A percentile compares a stretch with the other conserved stretches of the same genome.
phyloP scores from a whole-genome alignment of 2,329 filamentous ascomycete genomes.

The Penicillium sp. region DNA sequence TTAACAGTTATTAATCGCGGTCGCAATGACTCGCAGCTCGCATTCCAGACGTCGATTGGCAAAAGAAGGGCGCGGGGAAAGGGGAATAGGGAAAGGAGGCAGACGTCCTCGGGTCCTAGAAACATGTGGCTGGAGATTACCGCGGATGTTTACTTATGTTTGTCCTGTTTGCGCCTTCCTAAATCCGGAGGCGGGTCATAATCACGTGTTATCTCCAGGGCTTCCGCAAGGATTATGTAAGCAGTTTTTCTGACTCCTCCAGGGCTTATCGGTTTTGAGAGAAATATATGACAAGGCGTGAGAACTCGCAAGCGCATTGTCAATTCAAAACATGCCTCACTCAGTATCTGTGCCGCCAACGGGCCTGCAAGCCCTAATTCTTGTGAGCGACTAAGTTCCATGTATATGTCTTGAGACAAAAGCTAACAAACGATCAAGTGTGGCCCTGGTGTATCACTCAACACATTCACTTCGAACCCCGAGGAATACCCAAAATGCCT shows the following conservation, averaged over 20 bases:
- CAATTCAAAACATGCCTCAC: conserved; percentile 22
- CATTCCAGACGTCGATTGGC: conserved; percentile 25
- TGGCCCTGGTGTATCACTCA: conserved; percentile 41
- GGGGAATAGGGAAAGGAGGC: conserved; percentile 13
- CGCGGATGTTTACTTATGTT: conserved; percentile 26
- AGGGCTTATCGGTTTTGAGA: conserved; percentile 1
- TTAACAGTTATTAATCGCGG: conserved; percentile 15
- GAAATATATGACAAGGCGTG: conserved; percentile 1
- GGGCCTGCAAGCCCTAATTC: conserved; percentile 43
- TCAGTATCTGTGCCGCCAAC: conserved; percentile 48
- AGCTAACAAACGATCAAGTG: conserved; percentile 7
- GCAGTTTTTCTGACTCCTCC: conserved; percentile 2
- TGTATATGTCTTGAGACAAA: background rate
- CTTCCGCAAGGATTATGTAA: background rate
- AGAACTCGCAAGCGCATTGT: background rate
- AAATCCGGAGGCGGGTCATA: conserved; percentile 21
- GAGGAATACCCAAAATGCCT: conserved; percentile 36
- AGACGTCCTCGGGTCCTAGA: conserved; percentile 29
- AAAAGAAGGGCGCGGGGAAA: conserved; percentile 15
- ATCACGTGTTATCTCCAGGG: background rate
- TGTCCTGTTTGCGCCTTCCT: conserved; percentile 23
- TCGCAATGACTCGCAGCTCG: conserved; percentile 23
- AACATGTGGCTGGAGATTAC: conserved; percentile 37
- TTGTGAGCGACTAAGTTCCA: conserved; percentile 25
- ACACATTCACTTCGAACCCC: conserved; percentile 44